These are phyloP conservation scores for Leccinum holopus DNA, from an alignment of 1,284 basidiomycete species.

Conservation along the genomic window DNA sequence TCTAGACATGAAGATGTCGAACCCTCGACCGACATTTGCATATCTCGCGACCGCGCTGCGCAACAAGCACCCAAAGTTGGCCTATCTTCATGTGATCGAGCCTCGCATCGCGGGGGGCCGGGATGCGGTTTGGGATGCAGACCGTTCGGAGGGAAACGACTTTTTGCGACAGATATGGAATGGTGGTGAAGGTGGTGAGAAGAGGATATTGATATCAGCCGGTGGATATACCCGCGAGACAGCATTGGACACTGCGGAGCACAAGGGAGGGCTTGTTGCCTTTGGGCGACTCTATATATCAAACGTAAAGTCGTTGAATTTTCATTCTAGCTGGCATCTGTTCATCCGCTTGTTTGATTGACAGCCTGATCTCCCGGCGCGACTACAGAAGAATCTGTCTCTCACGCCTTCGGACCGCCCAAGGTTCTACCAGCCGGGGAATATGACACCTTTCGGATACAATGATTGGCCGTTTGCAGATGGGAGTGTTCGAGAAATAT, in stretches of 20 bases:
- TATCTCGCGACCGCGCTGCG: neutral
- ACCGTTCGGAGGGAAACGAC: neutral
- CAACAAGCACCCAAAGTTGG: neutral
- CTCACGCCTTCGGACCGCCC: slow-evolving; percentile 20
- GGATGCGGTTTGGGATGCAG: neutral
- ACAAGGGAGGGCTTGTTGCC: slow-evolving; percentile 37
- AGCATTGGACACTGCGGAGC: slow-evolving; percentile 21
- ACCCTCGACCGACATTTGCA: neutral
- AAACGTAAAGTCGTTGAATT: slow-evolving; percentile 14
- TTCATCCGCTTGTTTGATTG: neutral
- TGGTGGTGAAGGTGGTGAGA: neutral
- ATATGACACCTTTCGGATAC: slow-evolving; percentile 23
- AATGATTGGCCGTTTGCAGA: slow-evolving; percentile 27
- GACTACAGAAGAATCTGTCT: slow-evolving; percentile 3
- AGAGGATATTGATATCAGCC: neutral
- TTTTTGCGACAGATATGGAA: neutral
- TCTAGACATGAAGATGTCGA: neutral
- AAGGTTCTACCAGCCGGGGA: slow-evolving; percentile 20
- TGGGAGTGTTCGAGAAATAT: neutral
- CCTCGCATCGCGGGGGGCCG: neutral
- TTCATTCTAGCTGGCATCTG: neutral
- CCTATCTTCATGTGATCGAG: neutral
- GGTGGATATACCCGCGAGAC: slow-evolving; percentile 1
- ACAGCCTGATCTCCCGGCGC: slow-evolving; percentile 44
- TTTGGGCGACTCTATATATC: slow-evolving; percentile 36